Evolutionary conservation across 2,329 filamentous ascomycete species (phyloP).

Genomic region (Xylaria sp.): DNA sequence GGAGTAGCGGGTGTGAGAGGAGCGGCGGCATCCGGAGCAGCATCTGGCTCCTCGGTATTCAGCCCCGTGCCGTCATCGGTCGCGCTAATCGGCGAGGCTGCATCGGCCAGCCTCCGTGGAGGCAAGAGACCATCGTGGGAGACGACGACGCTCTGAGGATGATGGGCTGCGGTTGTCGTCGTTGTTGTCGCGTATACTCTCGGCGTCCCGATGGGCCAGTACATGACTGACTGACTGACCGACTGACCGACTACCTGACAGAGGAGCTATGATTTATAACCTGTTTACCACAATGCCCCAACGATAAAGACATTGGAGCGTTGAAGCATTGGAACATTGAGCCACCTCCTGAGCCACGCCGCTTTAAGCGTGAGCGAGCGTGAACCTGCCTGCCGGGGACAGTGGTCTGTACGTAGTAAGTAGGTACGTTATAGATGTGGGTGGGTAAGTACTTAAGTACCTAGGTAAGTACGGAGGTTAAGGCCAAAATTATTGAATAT

Average conservation of each 20-base stretch:
- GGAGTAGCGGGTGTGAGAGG: slow-evolving; percentile 63
- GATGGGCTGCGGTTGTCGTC: slow-evolving; percentile 61
- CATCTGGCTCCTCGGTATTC: slow-evolving; percentile 49
- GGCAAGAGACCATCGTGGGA: slow-evolving; percentile 70
- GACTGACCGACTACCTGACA: slow-evolving; percentile 53
- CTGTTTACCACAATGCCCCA: too few relatives aligned
- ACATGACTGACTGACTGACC: slow-evolving; percentile 66
- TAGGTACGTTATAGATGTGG: too few relatives aligned
- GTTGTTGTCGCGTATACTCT: slow-evolving; percentile 80
- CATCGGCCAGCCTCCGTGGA: slow-evolving; percentile 51
- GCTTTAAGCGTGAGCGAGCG: too few relatives aligned
- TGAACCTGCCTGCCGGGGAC: too few relatives aligned
- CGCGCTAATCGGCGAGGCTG: slow-evolving; percentile 46
- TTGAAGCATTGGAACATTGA: too few relatives aligned
- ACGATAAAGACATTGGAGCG: too few relatives aligned
- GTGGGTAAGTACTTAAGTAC: too few relatives aligned
- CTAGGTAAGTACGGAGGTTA: too few relatives aligned
- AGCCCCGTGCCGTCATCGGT: slow-evolving; percentile 38
- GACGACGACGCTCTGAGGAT: slow-evolving; percentile 57
- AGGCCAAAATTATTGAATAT: too few relatives aligned
- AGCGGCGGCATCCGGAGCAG: slow-evolving; percentile 46
- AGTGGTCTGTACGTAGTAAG: too few relatives aligned
- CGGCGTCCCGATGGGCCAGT: slow-evolving; percentile 89
- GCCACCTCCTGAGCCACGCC: too few relatives aligned
- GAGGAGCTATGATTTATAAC: too few relatives aligned